These are phyloP conservation scores for Beverwykella pulmonaria DNA, from an alignment of 495 filamentous ascomycete genomes.

Conservation along the genomic window DNA sequence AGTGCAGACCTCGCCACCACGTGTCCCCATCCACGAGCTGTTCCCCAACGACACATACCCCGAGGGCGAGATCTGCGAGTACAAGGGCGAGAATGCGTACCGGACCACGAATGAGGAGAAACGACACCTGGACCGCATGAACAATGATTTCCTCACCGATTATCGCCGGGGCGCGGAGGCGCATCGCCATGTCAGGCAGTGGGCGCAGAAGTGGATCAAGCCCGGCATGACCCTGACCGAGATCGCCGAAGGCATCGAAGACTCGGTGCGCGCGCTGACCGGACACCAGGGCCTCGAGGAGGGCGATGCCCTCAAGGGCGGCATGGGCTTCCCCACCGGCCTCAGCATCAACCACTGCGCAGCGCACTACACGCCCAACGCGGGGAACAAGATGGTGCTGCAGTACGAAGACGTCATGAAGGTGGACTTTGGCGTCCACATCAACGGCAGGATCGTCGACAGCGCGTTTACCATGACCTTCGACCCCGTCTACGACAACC, in stretches of 20 bases:
- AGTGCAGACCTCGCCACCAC: slow-evolving; percentile 59
- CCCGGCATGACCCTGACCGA: slow-evolving; percentile 62
- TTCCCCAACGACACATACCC: slow-evolving; percentile 58
- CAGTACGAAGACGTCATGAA: slow-evolving; percentile 65
- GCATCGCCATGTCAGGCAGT: slow-evolving; percentile 64
- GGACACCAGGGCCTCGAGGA: slow-evolving; percentile 61
- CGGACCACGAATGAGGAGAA: slow-evolving; percentile 64
- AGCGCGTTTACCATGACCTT: slow-evolving; percentile 67
- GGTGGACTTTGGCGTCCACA: slow-evolving; percentile 68
- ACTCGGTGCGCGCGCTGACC: slow-evolving; percentile 60
- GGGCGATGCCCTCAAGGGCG: slow-evolving; percentile 59
- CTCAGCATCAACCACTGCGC: slow-evolving; percentile 63
- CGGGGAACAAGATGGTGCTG: slow-evolving; percentile 62
- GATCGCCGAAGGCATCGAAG: slow-evolving; percentile 64
- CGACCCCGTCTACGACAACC: slow-evolving; percentile 63
- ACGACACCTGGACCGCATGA: slow-evolving; percentile 57
- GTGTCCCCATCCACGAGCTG: slow-evolving; percentile 55
- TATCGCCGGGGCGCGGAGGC: slow-evolving; percentile 65
- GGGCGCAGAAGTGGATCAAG: slow-evolving; percentile 58
- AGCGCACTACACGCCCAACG: slow-evolving; percentile 67
- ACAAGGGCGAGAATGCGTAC: slow-evolving; percentile 56
- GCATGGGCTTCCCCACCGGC: slow-evolving; percentile 67
- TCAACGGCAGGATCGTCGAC: slow-evolving; percentile 68
- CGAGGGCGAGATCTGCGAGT: slow-evolving; percentile 55
- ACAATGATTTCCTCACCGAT: slow-evolving; percentile 59